Conservation (phyloP, 2,329 filamentous ascomycete species). For the Aspergillus sp. region DNA sequence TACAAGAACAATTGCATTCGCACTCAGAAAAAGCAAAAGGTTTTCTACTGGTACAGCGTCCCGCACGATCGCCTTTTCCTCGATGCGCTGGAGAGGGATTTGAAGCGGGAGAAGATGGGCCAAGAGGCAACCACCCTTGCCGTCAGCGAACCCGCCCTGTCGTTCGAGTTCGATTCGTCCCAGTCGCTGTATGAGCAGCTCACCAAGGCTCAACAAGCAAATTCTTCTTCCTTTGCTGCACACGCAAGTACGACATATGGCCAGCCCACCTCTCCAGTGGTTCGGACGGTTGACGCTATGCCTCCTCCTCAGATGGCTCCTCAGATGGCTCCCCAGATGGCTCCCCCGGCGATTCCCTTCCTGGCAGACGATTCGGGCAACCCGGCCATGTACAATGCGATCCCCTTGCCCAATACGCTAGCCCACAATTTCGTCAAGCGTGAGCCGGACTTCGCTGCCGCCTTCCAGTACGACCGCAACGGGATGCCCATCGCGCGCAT, state of each 20-base stretch:
- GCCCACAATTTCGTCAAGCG: conserved; percentile 73
- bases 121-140: conserved; percentile 96
- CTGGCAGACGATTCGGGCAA: conserved; percentile 56
- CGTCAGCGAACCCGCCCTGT: conserved; percentile 91
- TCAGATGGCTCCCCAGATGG: conserved; percentile 74
- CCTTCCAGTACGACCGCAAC: conserved; percentile 85
- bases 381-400: conserved; percentile 63
- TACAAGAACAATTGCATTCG: conserved; percentile 99
- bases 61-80: conserved; percentile 96
- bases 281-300: conserved; percentile 84
- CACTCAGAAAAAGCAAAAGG: conserved; percentile 99
- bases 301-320: conserved; percentile 82
- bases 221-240: conserved; percentile 90
- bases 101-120: conserved; percentile 99
- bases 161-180: conserved; percentile 98
- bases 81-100: conserved; percentile 89
- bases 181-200: conserved; percentile 99
- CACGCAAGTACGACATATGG: conserved; percentile 57
- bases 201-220: conserved; percentile 97
- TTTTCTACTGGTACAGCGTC: conserved; percentile 99
- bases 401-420: conserved; percentile 60
- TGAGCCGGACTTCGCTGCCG: conserved; percentile 67
- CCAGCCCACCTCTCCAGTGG: conserved; percentile 78
- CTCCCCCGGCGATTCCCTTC: conserved; percentile 52
- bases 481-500: conserved; percentile 73